Percentiles rank a stretch among this genome's conserved stretches.
phyloP scores from a whole-genome alignment of 225 moss, liverwort and hornwort genomes.

The Pseudisothecium myosuroides region DNA sequence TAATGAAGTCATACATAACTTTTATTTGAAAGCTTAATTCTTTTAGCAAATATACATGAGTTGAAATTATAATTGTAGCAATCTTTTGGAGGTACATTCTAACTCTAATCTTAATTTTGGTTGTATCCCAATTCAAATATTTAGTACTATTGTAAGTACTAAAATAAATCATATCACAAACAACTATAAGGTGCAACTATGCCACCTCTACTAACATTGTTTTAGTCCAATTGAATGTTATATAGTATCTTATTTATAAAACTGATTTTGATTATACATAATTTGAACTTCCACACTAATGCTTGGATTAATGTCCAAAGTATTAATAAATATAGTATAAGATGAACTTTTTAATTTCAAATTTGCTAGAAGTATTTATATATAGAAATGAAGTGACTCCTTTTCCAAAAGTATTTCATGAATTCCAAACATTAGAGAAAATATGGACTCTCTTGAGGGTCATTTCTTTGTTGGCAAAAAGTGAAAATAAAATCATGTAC shows the following conservation, averaged over 20 bases:
- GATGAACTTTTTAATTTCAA: rapidly evolving
- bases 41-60: background rate
- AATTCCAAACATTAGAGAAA: background rate
- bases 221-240: background rate
- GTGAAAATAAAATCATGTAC: background rate
- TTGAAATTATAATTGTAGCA: background rate
- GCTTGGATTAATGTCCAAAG: background rate
- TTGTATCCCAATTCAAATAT: background rate
- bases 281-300: rapidly evolving
- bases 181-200: background rate
- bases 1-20: background rate
- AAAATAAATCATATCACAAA: background rate
- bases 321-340: too few relatives aligned
- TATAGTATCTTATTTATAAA: background rate
- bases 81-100: background rate
- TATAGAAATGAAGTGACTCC: background rate
- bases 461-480: too few relatives aligned
- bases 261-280: background rate
- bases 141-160: background rate
- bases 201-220: background rate
- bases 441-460: too few relatives aligned
- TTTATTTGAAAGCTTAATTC: background rate
- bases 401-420: background rate
- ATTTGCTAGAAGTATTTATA: background rate
- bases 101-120: too few relatives aligned